A percentile compares a stretch with the other conserved stretches of the same genome.
These are phyloP conservation scores for Lachnellula suecica DNA, from an alignment of 2,329 filamentous ascomycete species.

Conservation along the genomic window DNA sequence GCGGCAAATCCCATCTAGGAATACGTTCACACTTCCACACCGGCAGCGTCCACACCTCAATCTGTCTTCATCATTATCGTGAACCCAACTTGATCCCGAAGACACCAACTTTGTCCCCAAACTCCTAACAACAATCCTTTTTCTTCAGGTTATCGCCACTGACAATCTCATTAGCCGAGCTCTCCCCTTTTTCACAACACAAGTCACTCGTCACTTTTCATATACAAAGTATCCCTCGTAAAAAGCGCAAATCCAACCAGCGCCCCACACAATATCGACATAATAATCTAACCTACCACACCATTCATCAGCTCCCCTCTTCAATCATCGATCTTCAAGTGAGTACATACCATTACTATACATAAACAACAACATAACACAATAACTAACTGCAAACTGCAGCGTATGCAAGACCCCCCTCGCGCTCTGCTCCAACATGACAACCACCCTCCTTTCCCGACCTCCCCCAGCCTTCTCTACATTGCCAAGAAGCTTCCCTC, in stretches of 20 bases:
- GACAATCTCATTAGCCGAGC: not conserved
- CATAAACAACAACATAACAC: conserved; percentile 24
- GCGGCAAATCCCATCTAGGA: not conserved
- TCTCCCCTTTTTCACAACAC: not conserved
- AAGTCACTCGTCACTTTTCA: not conserved
- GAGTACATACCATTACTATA: conserved; percentile 23
- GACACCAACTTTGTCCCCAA: too few relatives aligned
- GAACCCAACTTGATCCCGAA: not conserved
- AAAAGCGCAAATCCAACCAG: conserved; percentile 23
- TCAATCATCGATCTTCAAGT: not conserved
- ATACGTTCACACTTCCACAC: not conserved
- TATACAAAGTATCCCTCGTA: conserved; percentile 19
- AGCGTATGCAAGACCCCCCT: conserved; percentile 18
- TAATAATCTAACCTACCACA: conserved; percentile 23
- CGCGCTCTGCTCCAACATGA: conserved; percentile 15
- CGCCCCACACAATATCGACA: conserved; percentile 21
- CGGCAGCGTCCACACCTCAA: too few relatives aligned
- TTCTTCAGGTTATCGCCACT: not conserved
- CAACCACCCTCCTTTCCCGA: not conserved
- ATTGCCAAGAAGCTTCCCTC: conserved; percentile 16
- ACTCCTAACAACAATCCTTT: conserved; percentile 2
- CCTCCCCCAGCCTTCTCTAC: not conserved
- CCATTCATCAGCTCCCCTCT: not conserved
- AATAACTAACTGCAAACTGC: conserved; percentile 22
- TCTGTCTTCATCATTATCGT: not conserved